Conservation (phyloP, 2,329 filamentous ascomycete genomes). For the Catunica adiposa region DNA sequence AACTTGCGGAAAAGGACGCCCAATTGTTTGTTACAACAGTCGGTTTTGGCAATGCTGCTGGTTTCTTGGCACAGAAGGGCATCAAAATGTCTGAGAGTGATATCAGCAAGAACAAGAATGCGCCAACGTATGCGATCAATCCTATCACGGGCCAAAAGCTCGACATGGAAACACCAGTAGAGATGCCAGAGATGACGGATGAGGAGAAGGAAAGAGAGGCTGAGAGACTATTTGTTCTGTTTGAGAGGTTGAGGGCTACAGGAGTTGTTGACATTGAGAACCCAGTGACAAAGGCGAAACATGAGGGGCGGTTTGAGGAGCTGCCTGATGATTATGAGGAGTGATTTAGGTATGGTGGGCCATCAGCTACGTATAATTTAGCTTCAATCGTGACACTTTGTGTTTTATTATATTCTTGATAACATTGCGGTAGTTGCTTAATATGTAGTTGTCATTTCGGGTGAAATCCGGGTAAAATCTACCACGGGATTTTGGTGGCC, state of each 20-base stretch:
- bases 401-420: neutral
- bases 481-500: too few relatives aligned
- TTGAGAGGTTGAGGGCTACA: constrained; percentile 61
- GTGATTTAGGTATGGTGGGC: neutral
- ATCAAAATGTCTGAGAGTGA: constrained; percentile 17
- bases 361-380: neutral
- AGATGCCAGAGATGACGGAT: constrained; percentile 60
- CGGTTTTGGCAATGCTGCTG: constrained; percentile 84
- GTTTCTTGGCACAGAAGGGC: constrained; percentile 52
- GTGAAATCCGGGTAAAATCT: too few relatives aligned
- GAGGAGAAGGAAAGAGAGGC: constrained; percentile 89
- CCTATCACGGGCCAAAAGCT: constrained; percentile 75
- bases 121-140: constrained; percentile 42
- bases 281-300: constrained; percentile 53
- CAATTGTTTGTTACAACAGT: constrained; percentile 75
- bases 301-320: constrained; percentile 56
- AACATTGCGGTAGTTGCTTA: too few relatives aligned
- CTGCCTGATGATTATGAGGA: constrained; percentile 23
- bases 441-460: too few relatives aligned
- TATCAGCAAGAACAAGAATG: constrained; percentile 7
- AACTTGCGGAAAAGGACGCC: constrained; percentile 68
- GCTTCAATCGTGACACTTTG: neutral
- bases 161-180: constrained; percentile 43
- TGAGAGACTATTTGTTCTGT: constrained; percentile 75
- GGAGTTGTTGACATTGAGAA: constrained; percentile 67